Base-by-base conservation (phyloP, 306 rosid species). In the Pterocarpus santalinus region DNA sequence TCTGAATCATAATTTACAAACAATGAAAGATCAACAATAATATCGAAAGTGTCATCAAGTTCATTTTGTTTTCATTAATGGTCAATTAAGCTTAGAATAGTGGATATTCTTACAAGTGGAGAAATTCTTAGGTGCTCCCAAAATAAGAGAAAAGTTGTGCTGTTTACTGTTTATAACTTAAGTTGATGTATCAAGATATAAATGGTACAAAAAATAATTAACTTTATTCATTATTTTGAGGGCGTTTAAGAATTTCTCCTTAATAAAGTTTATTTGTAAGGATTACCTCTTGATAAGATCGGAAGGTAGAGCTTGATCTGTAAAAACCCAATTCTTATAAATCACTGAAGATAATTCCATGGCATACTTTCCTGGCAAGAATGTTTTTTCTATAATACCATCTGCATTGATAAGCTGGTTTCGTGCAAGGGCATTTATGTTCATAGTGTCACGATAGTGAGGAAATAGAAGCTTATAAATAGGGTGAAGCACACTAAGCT, bases 271-370 rank as follows among this genome's bases (percentile, higher is more conserved):
- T 39, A 3, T 3, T 39, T 39, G 8, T 43, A 22, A 62, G 5
- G 55, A 16, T 61, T 82, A 92, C 98, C 98, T 89, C 72, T 90
- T 82, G 77, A 86, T 38, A 33, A 86, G 89, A 79, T 86, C 86
- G 1, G 14, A 39, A 1, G 89, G 86, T 1, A 86, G 16, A 41
- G 89, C 89, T 74, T 86, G 86, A 3, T 86, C 68, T 3, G 81
- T 36, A 8, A 86, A 86, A 49, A 55, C 73, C 89, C 89, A 86
- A 34, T 79, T 34, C 69, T 75, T 86, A 33, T 82, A 86, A 34
- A 46, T 34, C 1, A 1, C 41, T 1, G 89, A 75, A 53, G 89
- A 86, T 16, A 86, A 53, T 55, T 86, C 89, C 55, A 86, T 32
- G 30, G 84, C 33, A 66, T 82, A 82, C 2, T 36, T 16, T 16